Base-by-base conservation (phyloP, 164 flowering plant species). In the Malania oleifera region DNA sequence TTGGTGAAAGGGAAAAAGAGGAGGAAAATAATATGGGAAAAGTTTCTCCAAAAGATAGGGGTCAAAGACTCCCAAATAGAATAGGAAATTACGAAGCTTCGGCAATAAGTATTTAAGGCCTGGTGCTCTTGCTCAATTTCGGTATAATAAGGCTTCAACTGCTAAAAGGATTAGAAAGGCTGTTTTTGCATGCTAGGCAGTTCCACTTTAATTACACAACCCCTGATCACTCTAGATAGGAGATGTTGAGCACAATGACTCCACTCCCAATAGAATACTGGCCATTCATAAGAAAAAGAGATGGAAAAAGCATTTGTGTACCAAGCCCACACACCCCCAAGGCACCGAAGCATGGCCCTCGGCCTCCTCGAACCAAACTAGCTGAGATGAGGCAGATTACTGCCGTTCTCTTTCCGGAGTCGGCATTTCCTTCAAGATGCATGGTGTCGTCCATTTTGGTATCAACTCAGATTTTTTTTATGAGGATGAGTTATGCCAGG, bases 401-500 rank as follows among this genome's bases (percentile, higher is more conserved):
- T 61, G 89, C 91, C 37, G 89, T 82, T 59, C 89, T 90, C 13
- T 87, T 90, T 62, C 88, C 80, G 66, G 95, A 90, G 49, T 70
- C 90, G 7, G 62, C 81, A 53, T 82, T 83, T 15, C 75, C 85
- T 37, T 59, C 81, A 14, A 75, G 82, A 56, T 80, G 77, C 63
- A 74, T 74, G 62, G 77, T 78, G 29, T 84, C 90, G 13, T 84
- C 90, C 29, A 75, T 79, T 57, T 53, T 83, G 77, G 87, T 85
- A 27, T 87, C 92, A n/a, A 85, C 79, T 67, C 71, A 91, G 60
- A 95, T 75, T 60, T 73, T 90, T 87, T 93, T 70, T 87, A 82
- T 64, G 97, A 93, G 65, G 96, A 89, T 46, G 97, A 90, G 66
- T 62, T 93, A 29, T 91, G 98, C 77, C 95, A 88, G 52, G 98